Evolutionary conservation across 495 filamentous ascomycete species (phyloP).

Genomic region (Echria macrotheca): DNA sequence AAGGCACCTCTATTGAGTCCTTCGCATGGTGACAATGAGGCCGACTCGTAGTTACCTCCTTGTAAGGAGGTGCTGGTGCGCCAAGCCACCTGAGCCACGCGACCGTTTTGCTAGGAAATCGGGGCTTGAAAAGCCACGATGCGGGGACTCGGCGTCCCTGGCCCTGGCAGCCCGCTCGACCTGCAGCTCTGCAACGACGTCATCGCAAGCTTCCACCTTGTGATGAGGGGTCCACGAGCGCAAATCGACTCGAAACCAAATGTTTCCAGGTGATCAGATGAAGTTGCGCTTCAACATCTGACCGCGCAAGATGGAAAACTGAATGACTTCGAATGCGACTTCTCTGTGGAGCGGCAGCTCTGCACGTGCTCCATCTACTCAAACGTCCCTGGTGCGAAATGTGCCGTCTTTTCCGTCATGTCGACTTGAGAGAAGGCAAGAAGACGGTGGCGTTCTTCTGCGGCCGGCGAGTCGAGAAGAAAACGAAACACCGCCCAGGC

Average conservation of each 20-base stretch:
- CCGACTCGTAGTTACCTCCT: too few relatives aligned
- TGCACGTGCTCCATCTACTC: not conserved
- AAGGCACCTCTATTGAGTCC: not conserved
- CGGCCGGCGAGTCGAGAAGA: not conserved
- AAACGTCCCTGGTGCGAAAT: not conserved
- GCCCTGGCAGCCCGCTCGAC: conserved; percentile 4
- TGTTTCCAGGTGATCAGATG: too few relatives aligned
- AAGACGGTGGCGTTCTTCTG: not conserved
- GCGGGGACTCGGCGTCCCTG: not conserved
- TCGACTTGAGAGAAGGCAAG: too few relatives aligned
- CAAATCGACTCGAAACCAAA: not conserved
- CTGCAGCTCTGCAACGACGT: conserved; percentile 6
- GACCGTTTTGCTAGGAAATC: too few relatives aligned
- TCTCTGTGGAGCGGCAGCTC: not conserved
- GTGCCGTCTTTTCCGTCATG: not conserved
- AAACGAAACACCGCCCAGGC: not conserved
- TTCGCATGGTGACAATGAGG: too few relatives aligned
- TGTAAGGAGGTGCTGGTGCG: too few relatives aligned
- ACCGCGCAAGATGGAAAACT: not conserved
- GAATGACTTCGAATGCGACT: not conserved
- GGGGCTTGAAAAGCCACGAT: too few relatives aligned
- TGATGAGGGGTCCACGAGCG: not conserved
- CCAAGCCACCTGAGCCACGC: too few relatives aligned
- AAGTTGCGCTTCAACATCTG: too few relatives aligned
- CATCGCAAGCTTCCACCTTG: conserved; percentile 6